Evolutionary conservation across 495 filamentous ascomycete species (phyloP).

Genomic region (Neurospora discreta): DNA sequence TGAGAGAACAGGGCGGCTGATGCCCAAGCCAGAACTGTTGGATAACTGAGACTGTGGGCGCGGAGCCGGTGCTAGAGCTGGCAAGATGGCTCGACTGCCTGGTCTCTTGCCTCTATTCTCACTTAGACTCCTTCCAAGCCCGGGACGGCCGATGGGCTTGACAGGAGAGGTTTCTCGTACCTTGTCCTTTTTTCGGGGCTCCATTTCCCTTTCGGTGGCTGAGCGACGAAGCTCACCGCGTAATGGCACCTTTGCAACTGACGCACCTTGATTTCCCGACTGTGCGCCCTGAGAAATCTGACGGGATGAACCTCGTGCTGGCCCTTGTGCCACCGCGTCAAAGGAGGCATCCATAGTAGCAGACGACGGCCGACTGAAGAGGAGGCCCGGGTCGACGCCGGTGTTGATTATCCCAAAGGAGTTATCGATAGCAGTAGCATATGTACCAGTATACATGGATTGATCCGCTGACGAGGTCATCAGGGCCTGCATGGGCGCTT

Average conservation of each 20-base stretch:
- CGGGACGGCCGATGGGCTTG: constrained; percentile 38
- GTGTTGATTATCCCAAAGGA: constrained; percentile 29
- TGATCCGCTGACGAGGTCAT: constrained; percentile 25
- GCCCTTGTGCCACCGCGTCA: constrained; percentile 20
- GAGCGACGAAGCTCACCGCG: constrained; percentile 30
- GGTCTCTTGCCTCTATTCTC: constrained; percentile 34
- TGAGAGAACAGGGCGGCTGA: constrained; percentile 21
- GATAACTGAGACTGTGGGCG: constrained; percentile 13
- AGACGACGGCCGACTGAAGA: constrained; percentile 36
- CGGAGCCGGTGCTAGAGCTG: constrained; percentile 24
- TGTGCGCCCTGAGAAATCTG: constrained; percentile 12
- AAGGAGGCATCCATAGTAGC: constrained; percentile 30
- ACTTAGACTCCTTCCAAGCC: constrained; percentile 51
- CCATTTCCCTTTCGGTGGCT: constrained; percentile 29
- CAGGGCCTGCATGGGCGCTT: constrained; percentile 26
- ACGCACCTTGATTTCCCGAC: constrained; percentile 4
- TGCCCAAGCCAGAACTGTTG: constrained; percentile 11
- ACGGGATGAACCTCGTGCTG: constrained; percentile 14
- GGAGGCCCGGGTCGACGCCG: constrained; percentile 33
- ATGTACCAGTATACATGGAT: constrained; percentile 29
- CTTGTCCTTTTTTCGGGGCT: constrained; percentile 27
- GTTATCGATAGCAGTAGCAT: constrained; percentile 28
- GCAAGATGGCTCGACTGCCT: constrained; percentile 18
- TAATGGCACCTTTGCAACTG: constrained; percentile 15
- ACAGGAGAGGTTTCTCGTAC: constrained; percentile 44